A percentile compares a stretch with the other conserved stretches of the same genome.
phyloP scores from a whole-genome alignment of 1,284 basidiomycete genomes.

The Hypsizygus ulmarius region DNA sequence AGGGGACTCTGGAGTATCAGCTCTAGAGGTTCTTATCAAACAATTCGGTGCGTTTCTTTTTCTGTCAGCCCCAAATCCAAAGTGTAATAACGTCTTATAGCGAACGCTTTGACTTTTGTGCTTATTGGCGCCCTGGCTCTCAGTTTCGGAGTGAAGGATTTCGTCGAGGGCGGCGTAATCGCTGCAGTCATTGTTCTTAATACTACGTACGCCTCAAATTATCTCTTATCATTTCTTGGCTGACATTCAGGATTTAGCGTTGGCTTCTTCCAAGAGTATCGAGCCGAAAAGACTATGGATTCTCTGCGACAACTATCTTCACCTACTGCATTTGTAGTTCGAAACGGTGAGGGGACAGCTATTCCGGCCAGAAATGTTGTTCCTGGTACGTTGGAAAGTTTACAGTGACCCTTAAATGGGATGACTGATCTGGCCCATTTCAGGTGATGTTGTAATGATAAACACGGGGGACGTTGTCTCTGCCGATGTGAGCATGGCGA shows the following conservation, averaged over 20 bases:
- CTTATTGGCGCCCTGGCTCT: constrained; percentile 59
- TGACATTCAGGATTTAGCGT: constrained; percentile 25
- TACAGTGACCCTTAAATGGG: not conserved
- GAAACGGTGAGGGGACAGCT: constrained; percentile 46
- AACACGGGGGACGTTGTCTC: constrained; percentile 61
- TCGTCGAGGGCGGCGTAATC: constrained; percentile 65
- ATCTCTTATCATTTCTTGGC: constrained; percentile 2
- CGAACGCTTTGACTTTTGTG: constrained; percentile 38
- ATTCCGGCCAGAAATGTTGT: constrained; percentile 61
- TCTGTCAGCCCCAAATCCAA: not conserved
- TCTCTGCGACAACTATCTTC: constrained; percentile 55
- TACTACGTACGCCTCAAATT: constrained; percentile 25
- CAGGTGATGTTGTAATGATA: constrained; percentile 52
- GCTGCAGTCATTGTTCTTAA: constrained; percentile 60
- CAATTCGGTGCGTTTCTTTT: constrained; percentile 29
- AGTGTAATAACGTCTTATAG: constrained; percentile 15
- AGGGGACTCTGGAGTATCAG: constrained; percentile 33
- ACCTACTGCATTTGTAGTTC: constrained; percentile 60
- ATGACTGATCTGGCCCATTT: constrained; percentile 1
- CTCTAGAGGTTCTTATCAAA: constrained; percentile 31
- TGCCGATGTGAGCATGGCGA: constrained; percentile 47
- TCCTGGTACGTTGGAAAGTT: constrained; percentile 36
- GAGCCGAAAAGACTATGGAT: constrained; percentile 58
- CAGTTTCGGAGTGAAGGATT: constrained; percentile 63
- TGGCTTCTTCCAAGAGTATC: constrained; percentile 54